phyloP scores from a whole-genome alignment of 2,329 filamentous ascomycete species.

The Penicillium sp. region DNA sequence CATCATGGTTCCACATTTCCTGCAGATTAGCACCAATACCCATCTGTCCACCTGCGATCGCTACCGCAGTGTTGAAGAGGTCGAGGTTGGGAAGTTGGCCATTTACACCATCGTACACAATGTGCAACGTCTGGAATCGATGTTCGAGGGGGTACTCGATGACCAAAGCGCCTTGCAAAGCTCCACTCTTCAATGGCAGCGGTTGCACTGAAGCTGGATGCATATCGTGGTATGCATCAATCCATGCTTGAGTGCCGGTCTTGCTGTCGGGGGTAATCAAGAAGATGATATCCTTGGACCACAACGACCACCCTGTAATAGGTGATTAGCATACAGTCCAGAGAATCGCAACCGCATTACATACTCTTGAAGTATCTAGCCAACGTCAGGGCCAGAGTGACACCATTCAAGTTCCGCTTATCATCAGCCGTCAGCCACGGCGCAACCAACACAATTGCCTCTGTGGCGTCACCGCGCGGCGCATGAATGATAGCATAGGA shows the following conservation, averaged over 20 bases:
- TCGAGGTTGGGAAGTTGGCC: conserved; percentile 95
- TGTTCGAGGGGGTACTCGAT: conserved; percentile 87
- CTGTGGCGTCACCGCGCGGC: conserved; percentile 91
- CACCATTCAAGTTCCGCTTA: conserved; percentile 79
- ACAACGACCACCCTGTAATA: conserved; percentile 78
- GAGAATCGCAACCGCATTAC: conserved; percentile 18
- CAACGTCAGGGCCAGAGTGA: conserved; percentile 81
- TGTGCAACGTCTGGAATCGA: conserved; percentile 82
- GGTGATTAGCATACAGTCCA: conserved; percentile 15
- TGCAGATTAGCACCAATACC: conserved; percentile 82
- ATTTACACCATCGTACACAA: conserved; percentile 94
- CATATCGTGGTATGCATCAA: conserved; percentile 93
- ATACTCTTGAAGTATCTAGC: conserved; percentile 89
- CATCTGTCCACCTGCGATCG: conserved; percentile 89
- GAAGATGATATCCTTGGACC: conserved; percentile 98
- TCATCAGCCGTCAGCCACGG: conserved; percentile 82
- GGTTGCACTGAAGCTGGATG: conserved; percentile 72
- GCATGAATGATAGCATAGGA: conserved; percentile 92
- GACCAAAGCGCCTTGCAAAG: conserved; percentile 88
- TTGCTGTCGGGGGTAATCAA: conserved; percentile 85
- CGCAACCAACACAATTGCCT: conserved; percentile 90
- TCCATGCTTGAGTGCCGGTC: conserved; percentile 92
- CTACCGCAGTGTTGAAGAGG: conserved; percentile 88
- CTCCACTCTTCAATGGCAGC: conserved; percentile 86
- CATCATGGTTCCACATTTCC: conserved; percentile 75